Conservation (phyloP, 1,284 basidiomycete genomes). For the Malassezia slooffiae region DNA sequence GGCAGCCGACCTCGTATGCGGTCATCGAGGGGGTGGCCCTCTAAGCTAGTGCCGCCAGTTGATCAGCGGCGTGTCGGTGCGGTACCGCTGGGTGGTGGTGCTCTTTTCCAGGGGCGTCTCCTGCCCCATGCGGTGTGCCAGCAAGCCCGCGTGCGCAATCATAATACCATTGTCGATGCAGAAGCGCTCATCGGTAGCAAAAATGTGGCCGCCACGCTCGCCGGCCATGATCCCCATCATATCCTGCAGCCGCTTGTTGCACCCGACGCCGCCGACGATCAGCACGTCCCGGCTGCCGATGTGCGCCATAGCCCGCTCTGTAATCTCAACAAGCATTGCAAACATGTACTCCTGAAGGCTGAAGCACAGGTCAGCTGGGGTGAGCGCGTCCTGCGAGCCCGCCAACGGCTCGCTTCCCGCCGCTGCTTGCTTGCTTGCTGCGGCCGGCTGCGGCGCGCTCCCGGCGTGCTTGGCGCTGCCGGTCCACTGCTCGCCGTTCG, state of each 20-base stretch:
- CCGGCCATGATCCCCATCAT: conserved; percentile 98
- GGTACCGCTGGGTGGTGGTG: conserved; percentile 41
- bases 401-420: neutral
- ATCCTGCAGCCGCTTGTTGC: conserved; percentile 76
- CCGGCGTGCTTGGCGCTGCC: conserved; percentile 6
- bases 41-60: conserved; percentile 2
- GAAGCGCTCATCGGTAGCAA: conserved; percentile 92
- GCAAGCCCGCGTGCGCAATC: conserved; percentile 94
- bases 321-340: conserved; percentile 98
- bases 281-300: conserved; percentile 90
- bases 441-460: neutral
- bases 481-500: conserved; percentile 33
- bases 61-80: conserved; percentile 40
- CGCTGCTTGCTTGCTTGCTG: neutral
- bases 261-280: conserved; percentile 91
- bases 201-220: conserved; percentile 79
- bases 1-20: neutral
- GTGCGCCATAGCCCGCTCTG: conserved; percentile 97
- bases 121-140: conserved; percentile 78
- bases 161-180: conserved; percentile 99
- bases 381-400: conserved; percentile 58
- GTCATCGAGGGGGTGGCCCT: too few relatives aligned
- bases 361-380: conserved; percentile 87
- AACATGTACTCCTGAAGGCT: conserved; percentile 94
- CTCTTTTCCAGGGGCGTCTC: conserved; percentile 35